Percentiles rank a stretch among this genome's conserved stretches.
phyloP scores from a whole-genome alignment of 129 eudicot genomes.

The Daucus carota region DNA sequence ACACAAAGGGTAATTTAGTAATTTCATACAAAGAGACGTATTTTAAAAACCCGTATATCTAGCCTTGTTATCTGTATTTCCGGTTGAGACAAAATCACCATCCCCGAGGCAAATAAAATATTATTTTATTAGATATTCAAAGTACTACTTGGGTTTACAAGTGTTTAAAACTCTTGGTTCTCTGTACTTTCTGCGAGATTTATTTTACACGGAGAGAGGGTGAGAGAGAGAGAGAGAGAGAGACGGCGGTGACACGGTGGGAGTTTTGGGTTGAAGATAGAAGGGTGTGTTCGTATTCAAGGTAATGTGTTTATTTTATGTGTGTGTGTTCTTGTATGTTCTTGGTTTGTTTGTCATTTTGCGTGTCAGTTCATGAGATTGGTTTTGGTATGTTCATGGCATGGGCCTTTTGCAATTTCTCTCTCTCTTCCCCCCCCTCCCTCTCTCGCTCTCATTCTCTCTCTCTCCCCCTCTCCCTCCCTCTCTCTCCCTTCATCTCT shows the following conservation, averaged over 20 bases:
- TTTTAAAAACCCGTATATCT: background rate
- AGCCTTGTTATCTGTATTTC: background rate
- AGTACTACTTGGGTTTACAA: background rate
- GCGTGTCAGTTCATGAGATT: background rate
- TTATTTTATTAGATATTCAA: background rate
- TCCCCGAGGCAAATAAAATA: background rate
- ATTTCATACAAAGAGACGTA: background rate
- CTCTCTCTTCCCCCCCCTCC: too few species aligned
- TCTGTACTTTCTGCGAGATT: background rate
- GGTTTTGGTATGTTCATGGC: background rate
- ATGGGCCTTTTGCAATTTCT: background rate
- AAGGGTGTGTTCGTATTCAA: background rate
- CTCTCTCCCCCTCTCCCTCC: too few species aligned
- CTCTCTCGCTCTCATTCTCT: too few species aligned
- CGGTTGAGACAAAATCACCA: background rate
- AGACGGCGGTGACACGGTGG: background rate
- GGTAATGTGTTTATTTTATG: background rate
- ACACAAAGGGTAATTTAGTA: background rate
- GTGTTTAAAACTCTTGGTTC: background rate
- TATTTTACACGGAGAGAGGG: background rate
- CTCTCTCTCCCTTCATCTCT: too few species aligned
- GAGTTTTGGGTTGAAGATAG: background rate
- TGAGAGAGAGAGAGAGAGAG: background rate
- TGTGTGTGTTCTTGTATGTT: background rate
- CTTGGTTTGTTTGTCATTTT: background rate